phyloP scores from a whole-genome alignment of 148 eudicot genomes.

The Fagopyrum esculentum region DNA sequence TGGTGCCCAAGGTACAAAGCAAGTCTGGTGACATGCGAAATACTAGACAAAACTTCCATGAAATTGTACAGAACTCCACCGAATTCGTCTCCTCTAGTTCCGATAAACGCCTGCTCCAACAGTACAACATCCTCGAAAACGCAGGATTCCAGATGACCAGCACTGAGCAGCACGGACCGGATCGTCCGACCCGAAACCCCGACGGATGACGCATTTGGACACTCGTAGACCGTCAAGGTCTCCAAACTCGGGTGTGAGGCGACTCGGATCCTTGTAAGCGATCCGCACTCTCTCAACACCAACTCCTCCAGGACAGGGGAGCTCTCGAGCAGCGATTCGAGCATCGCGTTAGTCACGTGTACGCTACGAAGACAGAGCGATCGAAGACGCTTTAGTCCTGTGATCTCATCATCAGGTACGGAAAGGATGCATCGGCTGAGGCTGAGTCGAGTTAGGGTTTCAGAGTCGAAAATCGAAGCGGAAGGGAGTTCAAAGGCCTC shows the following conservation, averaged over 20 bases:
- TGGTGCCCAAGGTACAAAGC: constrained; percentile 33
- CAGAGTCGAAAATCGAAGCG: constrained; percentile 16
- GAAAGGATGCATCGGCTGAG: constrained; percentile 22
- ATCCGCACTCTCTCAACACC: constrained; percentile 24
- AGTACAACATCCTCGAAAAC: constrained; percentile 13
- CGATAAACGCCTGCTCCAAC: constrained; percentile 29
- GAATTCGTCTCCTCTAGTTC: constrained; percentile 36
- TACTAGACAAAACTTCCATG: constrained; percentile 18
- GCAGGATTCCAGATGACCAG: constrained; percentile 26
- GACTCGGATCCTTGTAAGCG: constrained; percentile 21
- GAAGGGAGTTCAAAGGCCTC: constrained; percentile 25
- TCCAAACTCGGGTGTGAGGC: constrained; percentile 10
- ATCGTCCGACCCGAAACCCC: constrained; percentile 24
- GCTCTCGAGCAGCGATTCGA: constrained; percentile 16
- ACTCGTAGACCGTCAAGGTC: constrained; percentile 30
- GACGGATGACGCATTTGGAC: constrained; percentile 22
- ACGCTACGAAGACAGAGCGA: constrained; percentile 24
- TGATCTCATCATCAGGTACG: constrained; percentile 14
- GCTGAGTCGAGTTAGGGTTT: constrained; percentile 14
- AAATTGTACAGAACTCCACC: constrained; percentile 31
- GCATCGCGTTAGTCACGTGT: constrained; percentile 22
- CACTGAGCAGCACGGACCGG: constrained; percentile 25
- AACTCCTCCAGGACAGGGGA: constrained; percentile 19
- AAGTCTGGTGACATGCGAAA: constrained; percentile 23
- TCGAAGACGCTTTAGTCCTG: constrained; percentile 15